Base-by-base conservation (phyloP, 768 basidiomycete genomes). In the Leucosporidium creatinivorum region DNA sequence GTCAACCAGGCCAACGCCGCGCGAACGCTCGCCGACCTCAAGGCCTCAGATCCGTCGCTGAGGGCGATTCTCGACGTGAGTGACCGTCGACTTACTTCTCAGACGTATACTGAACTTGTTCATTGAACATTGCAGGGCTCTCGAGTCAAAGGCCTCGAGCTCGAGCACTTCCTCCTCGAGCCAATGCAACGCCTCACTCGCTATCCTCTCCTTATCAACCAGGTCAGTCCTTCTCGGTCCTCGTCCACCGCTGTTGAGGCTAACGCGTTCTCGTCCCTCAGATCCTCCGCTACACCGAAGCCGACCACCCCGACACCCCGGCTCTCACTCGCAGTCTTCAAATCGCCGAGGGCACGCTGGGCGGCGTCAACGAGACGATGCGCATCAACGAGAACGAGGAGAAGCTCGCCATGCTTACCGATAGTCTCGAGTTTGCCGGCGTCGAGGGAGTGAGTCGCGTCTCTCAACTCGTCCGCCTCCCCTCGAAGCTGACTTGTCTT, bases 121-220 rank as follows among this genome's bases (percentile, higher is more conserved):
- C 17, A 13, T 17, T 6, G 8, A 44, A 8, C 49, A 4, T 21
- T 15, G 15, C 58, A 65, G 63, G 54, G 52, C 5, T 52, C 73
- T 0, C 66, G 69, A 1, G 67, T 74, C 21, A 73, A 73, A 39
- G 66, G 65, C 52, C 67, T 75, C 48, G 72, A 71, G n/a, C 64
- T 75, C 4, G 72, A 73, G 48, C 73, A 73, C 49, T 73, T 69
- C 51, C 56, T 75, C 0, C 69, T 75, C n/a, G 73, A 73, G 64
- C 75, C 75, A 12, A 71, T 74, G 69, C 73, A 75, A 59, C 86
- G 94, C 13, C 86, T 97, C 64, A 96, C 94, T 0, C 83, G 91
- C 65, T 99, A 98, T 76, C 94, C 94, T 0, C 81, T 99, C 0
- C 82, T 97, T 39, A 86, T 97, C 70, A 86, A 86, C 62, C 89